Conservation (phyloP, 1,284 basidiomycete genomes). For the Puccinia brachypodii region DNA sequence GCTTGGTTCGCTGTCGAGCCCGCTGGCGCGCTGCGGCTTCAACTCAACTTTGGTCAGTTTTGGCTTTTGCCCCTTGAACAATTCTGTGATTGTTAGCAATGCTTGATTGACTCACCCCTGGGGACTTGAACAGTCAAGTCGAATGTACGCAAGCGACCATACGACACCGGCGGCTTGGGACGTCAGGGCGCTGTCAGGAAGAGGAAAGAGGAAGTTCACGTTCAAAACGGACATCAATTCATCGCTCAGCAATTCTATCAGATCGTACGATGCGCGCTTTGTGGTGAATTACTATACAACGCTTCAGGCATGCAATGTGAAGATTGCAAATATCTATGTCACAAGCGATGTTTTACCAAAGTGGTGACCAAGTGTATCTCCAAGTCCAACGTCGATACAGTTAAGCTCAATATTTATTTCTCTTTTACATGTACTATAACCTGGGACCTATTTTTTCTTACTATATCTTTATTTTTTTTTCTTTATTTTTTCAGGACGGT, state of each 20-base stretch:
- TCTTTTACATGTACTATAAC: constrained; percentile 54
- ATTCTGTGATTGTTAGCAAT: neutral
- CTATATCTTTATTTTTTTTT: neutral
- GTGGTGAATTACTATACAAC: constrained; percentile 95
- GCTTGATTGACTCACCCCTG: neutral
- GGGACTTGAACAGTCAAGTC: constrained; percentile 74
- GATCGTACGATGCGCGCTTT: constrained; percentile 88
- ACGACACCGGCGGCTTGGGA: constrained; percentile 86
- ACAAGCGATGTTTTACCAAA: constrained; percentile 98
- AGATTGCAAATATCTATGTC: constrained; percentile 97
- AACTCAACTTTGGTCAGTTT: constrained; percentile 78
- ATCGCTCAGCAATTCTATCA: constrained; percentile 97
- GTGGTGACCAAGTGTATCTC: constrained; percentile 99
- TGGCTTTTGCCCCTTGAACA: neutral
- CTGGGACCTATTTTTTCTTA: neutral
- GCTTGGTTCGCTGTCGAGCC: constrained; percentile 98
- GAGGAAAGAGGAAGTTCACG: constrained; percentile 95
- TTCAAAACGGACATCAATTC: constrained; percentile 99
- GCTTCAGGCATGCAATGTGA: constrained; percentile 98
- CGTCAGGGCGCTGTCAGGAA: constrained; percentile 97
- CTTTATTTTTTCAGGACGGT: constrained; percentile 66
- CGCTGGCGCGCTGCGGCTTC: constrained; percentile 84
- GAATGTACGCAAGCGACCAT: constrained; percentile 87
- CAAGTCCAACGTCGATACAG: constrained; percentile 83
- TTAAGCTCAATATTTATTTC: constrained; percentile 57